phyloP scores from a whole-genome alignment of 768 basidiomycete genomes.

The Amanita rubescens region DNA sequence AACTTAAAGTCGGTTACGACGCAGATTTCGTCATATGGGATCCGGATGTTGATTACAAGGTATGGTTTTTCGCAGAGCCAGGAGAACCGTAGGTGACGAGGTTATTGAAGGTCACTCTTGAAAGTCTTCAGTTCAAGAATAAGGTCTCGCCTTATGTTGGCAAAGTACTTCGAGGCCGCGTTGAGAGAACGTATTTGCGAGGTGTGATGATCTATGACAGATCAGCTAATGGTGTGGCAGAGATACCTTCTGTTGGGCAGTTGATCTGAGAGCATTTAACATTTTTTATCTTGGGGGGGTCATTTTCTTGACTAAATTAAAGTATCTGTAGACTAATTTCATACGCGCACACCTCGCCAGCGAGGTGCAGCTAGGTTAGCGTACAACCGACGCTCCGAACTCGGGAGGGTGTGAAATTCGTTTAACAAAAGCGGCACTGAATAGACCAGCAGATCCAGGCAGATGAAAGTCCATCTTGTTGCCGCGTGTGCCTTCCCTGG shows the following conservation, averaged over 20 bases:
- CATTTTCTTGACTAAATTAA: too few species aligned
- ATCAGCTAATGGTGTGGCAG: background rate
- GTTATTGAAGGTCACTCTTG: conserved; percentile 58
- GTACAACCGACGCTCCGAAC: too few species aligned
- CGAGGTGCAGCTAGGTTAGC: too few species aligned
- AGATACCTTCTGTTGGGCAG: background rate
- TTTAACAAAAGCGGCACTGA: too few species aligned
- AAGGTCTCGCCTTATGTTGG: conserved; percentile 90
- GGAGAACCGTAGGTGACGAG: background rate
- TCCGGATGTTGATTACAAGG: conserved; percentile 33
- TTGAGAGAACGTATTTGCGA: conserved; percentile 73
- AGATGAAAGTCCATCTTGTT: background rate
- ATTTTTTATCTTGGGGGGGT: background rate
- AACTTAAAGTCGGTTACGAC: conserved; percentile 64
- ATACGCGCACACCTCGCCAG: too few species aligned
- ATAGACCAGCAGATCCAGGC: background rate
- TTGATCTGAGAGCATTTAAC: background rate
- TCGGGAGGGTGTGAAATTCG: background rate
- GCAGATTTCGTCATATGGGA: conserved; percentile 89
- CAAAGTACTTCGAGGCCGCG: conserved; percentile 57
- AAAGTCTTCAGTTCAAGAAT: conserved; percentile 82
- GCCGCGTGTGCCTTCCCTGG: conserved; percentile 1
- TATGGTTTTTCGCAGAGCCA: conserved; percentile 8
- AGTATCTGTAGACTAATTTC: background rate
- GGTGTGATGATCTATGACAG: conserved; percentile 60